phyloP scores from a whole-genome alignment of 2,329 filamentous ascomycete genomes.

The Daldinia sp. region DNA sequence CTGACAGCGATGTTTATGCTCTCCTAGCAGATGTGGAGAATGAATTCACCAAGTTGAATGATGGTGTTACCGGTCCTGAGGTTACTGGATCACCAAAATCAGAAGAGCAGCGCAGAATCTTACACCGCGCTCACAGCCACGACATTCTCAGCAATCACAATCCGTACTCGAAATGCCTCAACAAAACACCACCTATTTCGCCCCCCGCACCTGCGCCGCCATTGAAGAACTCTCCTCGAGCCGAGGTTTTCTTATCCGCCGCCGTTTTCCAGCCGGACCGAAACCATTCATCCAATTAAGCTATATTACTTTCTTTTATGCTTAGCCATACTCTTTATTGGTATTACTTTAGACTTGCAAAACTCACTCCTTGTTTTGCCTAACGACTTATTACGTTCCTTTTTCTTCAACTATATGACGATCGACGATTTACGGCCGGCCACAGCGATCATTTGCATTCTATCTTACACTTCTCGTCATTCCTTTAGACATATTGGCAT shows the following conservation, averaged over 20 bases:
- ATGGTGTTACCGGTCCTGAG: conserved; percentile 44
- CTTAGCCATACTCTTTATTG: not conserved
- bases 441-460: conserved; percentile 45
- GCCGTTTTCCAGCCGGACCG: conserved; percentile 62
- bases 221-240: conserved; percentile 50
- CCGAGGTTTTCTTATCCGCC: conserved; percentile 60
- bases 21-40: conserved; percentile 75
- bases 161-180: conserved; percentile 31
- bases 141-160: conserved; percentile 59
- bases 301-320: conserved; percentile 7
- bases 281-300: conserved; percentile 25
- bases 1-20: conserved; percentile 74
- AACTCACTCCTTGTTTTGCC: conserved; percentile 16
- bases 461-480: conserved; percentile 37
- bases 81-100: conserved; percentile 37
- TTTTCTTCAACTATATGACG: conserved; percentile 33
- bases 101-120: conserved; percentile 56
- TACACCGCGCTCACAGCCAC: conserved; percentile 64
- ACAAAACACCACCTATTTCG: conserved; percentile 50
- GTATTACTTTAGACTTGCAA: conserved; percentile 18
- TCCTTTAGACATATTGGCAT: conserved; percentile 36
- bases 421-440: conserved; percentile 49
- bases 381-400: conserved; percentile 19
- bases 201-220: conserved; percentile 55
- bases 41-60: conserved; percentile 64